Evolutionary conservation across 169 alveolate species (phyloP).

Genomic region (Plasmodium ovale): DNA sequence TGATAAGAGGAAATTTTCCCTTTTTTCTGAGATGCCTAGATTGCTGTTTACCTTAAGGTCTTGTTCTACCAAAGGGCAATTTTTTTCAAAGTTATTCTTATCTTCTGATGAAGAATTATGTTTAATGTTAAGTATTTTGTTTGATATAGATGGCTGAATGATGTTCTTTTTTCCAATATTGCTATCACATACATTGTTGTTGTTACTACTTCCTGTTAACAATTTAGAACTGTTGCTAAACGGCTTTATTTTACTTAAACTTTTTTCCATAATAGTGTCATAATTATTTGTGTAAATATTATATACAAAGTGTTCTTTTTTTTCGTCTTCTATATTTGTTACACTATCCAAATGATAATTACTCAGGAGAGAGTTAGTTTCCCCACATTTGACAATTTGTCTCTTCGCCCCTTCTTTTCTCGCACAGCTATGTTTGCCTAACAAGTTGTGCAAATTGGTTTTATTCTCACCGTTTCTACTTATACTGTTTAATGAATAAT

Average conservation of each 20-base stretch:
- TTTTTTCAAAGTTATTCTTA: neutral
- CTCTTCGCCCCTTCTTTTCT: neutral
- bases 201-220: neutral
- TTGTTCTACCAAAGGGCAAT: neutral
- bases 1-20: neutral
- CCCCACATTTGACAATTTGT: neutral
- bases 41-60: neutral
- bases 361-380: neutral
- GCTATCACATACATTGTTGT: slow-evolving; percentile 7
- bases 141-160: neutral
- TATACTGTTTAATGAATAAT: no score
- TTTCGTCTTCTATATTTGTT: neutral
- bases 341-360: no score
- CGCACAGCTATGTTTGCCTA: no score
- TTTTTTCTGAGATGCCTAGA: neutral
- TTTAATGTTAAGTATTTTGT: slow-evolving; percentile 21
- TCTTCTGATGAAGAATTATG: slow-evolving; percentile 4
- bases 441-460: no score
- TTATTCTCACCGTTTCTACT: no score
- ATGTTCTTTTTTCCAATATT: neutral
- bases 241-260: neutral
- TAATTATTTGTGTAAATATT: neutral
- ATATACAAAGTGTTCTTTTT: neutral
- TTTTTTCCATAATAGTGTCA: neutral
- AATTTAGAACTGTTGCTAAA: slow-evolving; percentile 3